phyloP scores from a whole-genome alignment of 345 rosid genomes.

The Arabidopsis suecica region DNA sequence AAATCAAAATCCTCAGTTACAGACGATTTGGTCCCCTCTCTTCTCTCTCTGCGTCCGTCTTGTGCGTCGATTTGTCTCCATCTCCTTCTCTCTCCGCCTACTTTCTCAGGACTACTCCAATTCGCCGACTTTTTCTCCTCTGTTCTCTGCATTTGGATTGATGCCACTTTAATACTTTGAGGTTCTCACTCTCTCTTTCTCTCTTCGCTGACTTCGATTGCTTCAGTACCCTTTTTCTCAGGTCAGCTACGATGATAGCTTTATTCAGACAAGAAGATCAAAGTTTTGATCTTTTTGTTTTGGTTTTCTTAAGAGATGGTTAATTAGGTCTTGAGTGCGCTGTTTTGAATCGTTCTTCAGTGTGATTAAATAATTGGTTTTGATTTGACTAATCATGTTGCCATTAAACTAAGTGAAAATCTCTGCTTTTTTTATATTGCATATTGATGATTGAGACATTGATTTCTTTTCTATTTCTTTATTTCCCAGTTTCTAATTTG shows the following conservation, averaged over 20 bases:
- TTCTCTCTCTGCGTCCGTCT: conserved; percentile 32
- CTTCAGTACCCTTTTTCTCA: conserved; percentile 28
- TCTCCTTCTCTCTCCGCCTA: conserved; percentile 20
- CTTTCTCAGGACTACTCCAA: conserved; percentile 18
- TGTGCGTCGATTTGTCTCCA: conserved; percentile 40
- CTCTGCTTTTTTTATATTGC: conserved; percentile 26
- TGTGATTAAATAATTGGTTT: conserved; percentile 40
- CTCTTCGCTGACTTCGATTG: conserved; percentile 4
- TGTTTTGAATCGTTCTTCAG: conserved; percentile 19
- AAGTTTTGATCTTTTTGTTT: conserved; percentile 11
- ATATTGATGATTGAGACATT: conserved; percentile 24
- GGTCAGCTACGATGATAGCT: conserved; percentile 31
- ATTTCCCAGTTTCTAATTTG: not conserved
- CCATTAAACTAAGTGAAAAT: conserved; percentile 9
- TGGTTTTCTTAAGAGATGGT: not conserved
- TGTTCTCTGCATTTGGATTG: conserved; percentile 45
- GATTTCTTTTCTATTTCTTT: conserved; percentile 8
- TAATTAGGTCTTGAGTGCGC: not conserved
- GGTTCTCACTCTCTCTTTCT: conserved; percentile 20
- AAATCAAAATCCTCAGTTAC: conserved; percentile 36
- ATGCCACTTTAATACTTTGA: conserved; percentile 36
- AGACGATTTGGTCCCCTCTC: conserved; percentile 36
- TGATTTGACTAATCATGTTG: conserved; percentile 37
- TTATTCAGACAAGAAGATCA: not conserved
- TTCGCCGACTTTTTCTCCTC: conserved; percentile 20